phyloP scores from a whole-genome alignment of 2,329 filamentous ascomycete genomes.

The Tricladium varicosporioides region DNA sequence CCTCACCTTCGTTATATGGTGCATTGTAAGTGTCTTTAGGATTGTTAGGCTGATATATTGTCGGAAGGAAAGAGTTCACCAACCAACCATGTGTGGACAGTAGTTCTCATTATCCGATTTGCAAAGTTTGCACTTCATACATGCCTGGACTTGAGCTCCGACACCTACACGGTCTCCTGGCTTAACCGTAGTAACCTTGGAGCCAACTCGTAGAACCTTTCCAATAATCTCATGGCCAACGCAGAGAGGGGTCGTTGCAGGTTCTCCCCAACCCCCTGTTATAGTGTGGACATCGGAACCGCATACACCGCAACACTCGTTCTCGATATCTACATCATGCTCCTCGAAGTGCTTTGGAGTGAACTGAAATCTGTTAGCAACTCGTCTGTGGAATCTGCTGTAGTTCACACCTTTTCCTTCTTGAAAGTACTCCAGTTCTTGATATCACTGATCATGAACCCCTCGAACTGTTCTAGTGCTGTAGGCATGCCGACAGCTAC shows the following conservation, averaged over 20 bases:
- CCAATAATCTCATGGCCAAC: slow-evolving; percentile 52
- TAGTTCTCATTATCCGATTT: slow-evolving; percentile 28
- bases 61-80: too few species aligned
- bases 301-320: slow-evolving; percentile 77
- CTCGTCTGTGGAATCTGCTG: neutral
- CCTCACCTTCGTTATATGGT: slow-evolving; percentile 26
- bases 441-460: slow-evolving; percentile 50
- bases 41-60: neutral
- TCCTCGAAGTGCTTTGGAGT: slow-evolving; percentile 82
- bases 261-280: slow-evolving; percentile 47
- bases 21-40: slow-evolving; percentile 17
- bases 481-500: slow-evolving; percentile 34
- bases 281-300: slow-evolving; percentile 71
- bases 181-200: slow-evolving; percentile 55
- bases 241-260: slow-evolving; percentile 21
- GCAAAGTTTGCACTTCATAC: slow-evolving; percentile 42
- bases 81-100: slow-evolving; percentile 24
- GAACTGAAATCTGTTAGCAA: slow-evolving; percentile 25
- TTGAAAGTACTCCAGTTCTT: slow-evolving; percentile 28
- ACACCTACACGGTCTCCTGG: slow-evolving; percentile 52
- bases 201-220: slow-evolving; percentile 47
- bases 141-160: slow-evolving; percentile 50
- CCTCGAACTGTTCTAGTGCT: slow-evolving; percentile 54
- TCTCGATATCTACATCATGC: slow-evolving; percentile 82
- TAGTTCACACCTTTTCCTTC: slow-evolving; percentile 23